Conservation (phyloP, 2,329 filamentous ascomycete genomes). For the Diplodia scrobiculata region DNA sequence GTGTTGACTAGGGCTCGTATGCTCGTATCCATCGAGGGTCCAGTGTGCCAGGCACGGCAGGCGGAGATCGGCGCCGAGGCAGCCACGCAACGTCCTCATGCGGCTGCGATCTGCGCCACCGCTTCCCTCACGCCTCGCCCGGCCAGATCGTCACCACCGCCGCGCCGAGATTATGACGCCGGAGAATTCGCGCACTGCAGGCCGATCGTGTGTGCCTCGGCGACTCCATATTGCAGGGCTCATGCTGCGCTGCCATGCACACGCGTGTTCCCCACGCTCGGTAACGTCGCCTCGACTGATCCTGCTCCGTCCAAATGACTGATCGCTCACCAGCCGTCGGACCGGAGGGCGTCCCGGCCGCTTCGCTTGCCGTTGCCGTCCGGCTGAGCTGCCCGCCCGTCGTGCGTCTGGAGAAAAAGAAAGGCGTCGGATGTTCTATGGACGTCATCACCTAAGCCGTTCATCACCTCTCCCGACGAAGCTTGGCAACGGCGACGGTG, state of each 20-base stretch:
- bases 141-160: background rate
- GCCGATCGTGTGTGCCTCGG: no score
- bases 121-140: constrained; percentile 1
- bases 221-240: background rate
- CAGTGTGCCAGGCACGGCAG: background rate
- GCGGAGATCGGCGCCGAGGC: background rate
- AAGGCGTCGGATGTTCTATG: background rate
- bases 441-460: background rate
- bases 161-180: constrained; percentile 6
- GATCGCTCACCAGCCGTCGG: background rate
- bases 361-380: background rate
- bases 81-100: background rate
- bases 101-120: constrained; percentile 1
- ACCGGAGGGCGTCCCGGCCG: background rate
- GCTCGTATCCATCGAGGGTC: background rate
- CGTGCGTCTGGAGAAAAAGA: background rate
- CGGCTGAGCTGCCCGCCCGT: constrained; percentile 1
- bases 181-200: constrained; percentile 19
- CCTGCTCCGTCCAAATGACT: background rate
- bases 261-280: constrained; percentile 10
- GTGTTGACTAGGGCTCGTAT: background rate
- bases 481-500: constrained; percentile 20
- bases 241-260: background rate
- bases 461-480: background rate
- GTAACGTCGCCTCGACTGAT: background rate